A percentile compares a stretch with the other conserved stretches of the same genome.
Evolutionary conservation across 257 asterid species (phyloP).

Genomic region (Petunia axillaris): DNA sequence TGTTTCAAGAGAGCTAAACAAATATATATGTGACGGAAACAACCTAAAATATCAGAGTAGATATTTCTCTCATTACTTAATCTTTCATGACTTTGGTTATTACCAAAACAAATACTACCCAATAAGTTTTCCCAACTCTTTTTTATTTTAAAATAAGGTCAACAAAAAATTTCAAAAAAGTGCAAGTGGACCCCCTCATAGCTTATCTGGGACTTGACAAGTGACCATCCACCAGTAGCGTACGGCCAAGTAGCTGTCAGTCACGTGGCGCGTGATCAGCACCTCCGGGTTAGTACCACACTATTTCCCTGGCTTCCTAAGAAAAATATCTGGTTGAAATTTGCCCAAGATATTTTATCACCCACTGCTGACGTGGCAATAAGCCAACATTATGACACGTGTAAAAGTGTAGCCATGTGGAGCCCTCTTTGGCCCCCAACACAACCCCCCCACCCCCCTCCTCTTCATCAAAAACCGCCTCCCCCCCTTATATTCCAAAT

Average conservation of each 20-base stretch:
- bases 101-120: not conserved
- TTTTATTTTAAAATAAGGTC: no score
- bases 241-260: not conserved
- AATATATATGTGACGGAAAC: not conserved
- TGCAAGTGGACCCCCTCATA: not conserved
- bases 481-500: constrained; percentile 20
- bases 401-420: constrained; percentile 79
- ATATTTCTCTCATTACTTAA: not conserved
- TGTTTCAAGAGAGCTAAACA: not conserved
- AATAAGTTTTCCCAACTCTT: no score
- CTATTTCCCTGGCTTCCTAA: not conserved
- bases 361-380: constrained; percentile 48
- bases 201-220: not conserved
- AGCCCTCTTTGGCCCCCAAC: constrained; percentile 32
- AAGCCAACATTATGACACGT: constrained; percentile 48
- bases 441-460: not conserved
- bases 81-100: not conserved
- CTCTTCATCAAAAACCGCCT: constrained; percentile 30
- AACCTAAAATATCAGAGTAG: not conserved
- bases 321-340: constrained; percentile 59
- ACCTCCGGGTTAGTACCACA: constrained; percentile 1
- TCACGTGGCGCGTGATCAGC: constrained; percentile 9
- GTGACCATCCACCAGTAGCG: not conserved
- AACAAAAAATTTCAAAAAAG: not conserved
- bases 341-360: constrained; percentile 45